Evolutionary conservation across 805 yeast species (phyloP), one percentile per base, ranked within the genome.

Genomic region (Ogataea kodamae): DNA sequence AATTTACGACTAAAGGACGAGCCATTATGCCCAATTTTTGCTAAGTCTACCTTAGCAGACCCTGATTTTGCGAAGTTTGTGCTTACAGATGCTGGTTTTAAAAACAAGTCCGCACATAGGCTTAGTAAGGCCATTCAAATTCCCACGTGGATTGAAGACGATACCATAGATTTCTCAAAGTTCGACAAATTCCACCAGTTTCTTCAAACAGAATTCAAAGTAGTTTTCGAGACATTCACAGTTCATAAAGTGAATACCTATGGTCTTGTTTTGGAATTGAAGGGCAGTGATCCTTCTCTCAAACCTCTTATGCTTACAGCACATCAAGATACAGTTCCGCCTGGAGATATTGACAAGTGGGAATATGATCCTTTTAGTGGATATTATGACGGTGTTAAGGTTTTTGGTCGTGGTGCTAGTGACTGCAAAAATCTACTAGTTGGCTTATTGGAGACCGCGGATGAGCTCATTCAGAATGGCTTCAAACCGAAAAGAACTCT

Each of bases 311-410:
- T 85, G 57, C 62, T 83, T 31, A 74, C 81, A 49, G 89, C 90
- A 1, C 95, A 85, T 54, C 81, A 75, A 55, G 94, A 84, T 50
- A 85, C 80, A 4, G 95, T 85, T 15, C 94, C 95, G 1, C 81
- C 82, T 7, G 82, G 77, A 46, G 54, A 57, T 9, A 72, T 68
- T 18, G 74, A 85, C 0, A 56, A 72, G 36, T 85, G 94, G 94
- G 60, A 61, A 1, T 65, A 74, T 50, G 78, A 78, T 8, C 94
- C 95, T 3, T 81, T 76, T 38, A 55, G 67, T 11, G 87, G 82
- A 10, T 63, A 70, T 47, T 83, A 64, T 50, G 94, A 86, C 48
- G 88, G 86, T 10, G 62, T 67, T 17, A 59, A 53, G 25, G 47
- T 87, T 4, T 83, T 76, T 72, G 95, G 95, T 3, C 70, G 95